Evolutionary conservation across 306 rosid genomes (phyloP).

Genomic region (Echinosophora koreensis): DNA sequence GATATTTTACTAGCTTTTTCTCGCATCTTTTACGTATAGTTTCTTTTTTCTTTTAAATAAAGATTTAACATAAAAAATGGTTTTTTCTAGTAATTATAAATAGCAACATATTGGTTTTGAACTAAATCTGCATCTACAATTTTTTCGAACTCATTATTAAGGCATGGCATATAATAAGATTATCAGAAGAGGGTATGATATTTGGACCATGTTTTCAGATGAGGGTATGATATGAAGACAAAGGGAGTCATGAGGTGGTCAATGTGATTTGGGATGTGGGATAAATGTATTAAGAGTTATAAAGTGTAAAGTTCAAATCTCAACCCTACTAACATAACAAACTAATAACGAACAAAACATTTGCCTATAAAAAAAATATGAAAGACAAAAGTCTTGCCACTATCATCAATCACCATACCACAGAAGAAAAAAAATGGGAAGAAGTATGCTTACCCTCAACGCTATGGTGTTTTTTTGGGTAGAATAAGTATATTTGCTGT

Average conservation of each 20-base stretch:
- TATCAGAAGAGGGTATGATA: background rate
- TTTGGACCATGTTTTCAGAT: no score
- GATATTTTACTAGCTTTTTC: slow-evolving; percentile 43
- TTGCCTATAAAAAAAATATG: no score
- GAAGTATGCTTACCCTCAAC: slow-evolving; percentile 48
- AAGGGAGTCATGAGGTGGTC: no score
- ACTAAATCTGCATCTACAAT: slow-evolving; percentile 16
- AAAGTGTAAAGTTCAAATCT: no score
- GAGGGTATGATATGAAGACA: no score
- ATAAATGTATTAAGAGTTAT: no score
- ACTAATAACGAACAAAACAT: no score
- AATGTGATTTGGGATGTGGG: no score
- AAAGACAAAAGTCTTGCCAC: slow-evolving; percentile 42
- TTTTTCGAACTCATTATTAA: background rate
- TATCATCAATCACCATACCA: slow-evolving; percentile 1
- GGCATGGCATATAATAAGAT: slow-evolving; percentile 23
- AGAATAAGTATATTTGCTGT: background rate
- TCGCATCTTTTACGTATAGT: slow-evolving; percentile 43
- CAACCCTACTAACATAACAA: no score
- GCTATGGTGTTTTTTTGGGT: slow-evolving; percentile 16
- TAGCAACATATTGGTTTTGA: background rate
- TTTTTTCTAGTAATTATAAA: background rate
- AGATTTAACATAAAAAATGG: background rate
- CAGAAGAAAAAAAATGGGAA: background rate
- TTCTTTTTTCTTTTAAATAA: slow-evolving; percentile 47